phyloP scores from a whole-genome alignment of 192 early-diverging fungal species.

The Coemansia sp. region DNA sequence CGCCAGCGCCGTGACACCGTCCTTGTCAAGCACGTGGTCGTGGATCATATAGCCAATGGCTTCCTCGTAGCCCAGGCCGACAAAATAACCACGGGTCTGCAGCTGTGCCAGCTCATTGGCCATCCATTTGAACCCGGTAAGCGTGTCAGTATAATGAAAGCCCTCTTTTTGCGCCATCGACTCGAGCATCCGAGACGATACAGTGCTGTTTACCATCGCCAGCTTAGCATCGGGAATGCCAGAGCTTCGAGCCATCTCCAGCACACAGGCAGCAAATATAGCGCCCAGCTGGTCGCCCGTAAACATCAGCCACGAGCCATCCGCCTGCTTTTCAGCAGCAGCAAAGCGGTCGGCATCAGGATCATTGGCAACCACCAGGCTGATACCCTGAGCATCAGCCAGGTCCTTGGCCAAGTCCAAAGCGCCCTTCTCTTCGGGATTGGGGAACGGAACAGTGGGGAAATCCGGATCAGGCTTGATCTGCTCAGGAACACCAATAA shows the following conservation, averaged over 20 bases:
- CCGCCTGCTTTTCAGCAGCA: conserved; percentile 73
- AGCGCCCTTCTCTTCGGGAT: conserved; percentile 88
- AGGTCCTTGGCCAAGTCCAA: conserved; percentile 69
- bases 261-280: conserved; percentile 67
- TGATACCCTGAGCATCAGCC: conserved; percentile 57
- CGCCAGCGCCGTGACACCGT: conserved; percentile 82
- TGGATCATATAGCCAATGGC: conserved; percentile 88
- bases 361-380: conserved; percentile 86
- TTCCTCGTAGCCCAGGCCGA: conserved; percentile 89
- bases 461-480: conserved; percentile 84
- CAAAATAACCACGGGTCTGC: conserved; percentile 61
- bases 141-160: conserved; percentile 82
- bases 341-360: conserved; percentile 93
- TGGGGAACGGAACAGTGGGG: conserved; percentile 82
- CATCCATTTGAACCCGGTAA: conserved; percentile 97
- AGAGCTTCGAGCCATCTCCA: conserved; percentile 54
- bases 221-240: conserved; percentile 58
- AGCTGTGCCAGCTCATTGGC: conserved; percentile 76
- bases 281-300: conserved; percentile 89
- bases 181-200: conserved; percentile 81
- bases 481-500: conserved; percentile 66
- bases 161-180: conserved; percentile 72
- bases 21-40: conserved; percentile 83
- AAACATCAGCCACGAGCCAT: conserved; percentile 75
- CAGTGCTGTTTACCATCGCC: conserved; percentile 82